Percentiles rank a stretch among this genome's conserved stretches.
These are phyloP conservation scores for Prototheca stagnorum DNA, from an alignment of 163 green algal species.

Conservation along the genomic window DNA sequence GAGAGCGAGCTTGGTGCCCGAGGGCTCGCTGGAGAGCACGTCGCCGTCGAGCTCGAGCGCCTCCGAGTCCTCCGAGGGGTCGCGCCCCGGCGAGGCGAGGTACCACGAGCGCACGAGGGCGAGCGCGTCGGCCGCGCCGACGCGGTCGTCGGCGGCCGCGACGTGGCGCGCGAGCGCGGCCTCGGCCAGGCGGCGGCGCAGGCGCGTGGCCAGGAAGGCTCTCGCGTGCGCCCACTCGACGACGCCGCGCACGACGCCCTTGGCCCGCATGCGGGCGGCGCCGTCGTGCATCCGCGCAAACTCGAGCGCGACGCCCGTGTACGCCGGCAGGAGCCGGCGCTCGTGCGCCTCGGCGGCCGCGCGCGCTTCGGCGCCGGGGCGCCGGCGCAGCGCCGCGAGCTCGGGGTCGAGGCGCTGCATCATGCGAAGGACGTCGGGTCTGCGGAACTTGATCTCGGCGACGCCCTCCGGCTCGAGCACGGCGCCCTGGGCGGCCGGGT, in stretches of 20 bases:
- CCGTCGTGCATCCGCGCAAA: conserved; percentile 98
- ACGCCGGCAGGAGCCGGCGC: conserved; percentile 69
- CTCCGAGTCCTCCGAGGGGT: background rate
- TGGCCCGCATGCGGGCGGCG: conserved; percentile 77
- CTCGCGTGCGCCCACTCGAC: conserved; percentile 72
- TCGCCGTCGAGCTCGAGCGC: background rate
- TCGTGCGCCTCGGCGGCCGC: conserved; percentile 44
- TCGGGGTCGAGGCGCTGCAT: conserved; percentile 69
- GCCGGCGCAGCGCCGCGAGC: conserved; percentile 18
- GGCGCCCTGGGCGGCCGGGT: conserved; percentile 59
- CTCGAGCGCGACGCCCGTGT: conserved; percentile 71
- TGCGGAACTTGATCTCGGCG: conserved; percentile 96
- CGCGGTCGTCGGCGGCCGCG: conserved; percentile 31
- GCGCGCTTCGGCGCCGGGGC: conserved; percentile 9
- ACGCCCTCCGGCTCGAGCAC: conserved; percentile 94
- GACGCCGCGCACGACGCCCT: conserved; percentile 70
- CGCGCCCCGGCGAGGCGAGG: background rate
- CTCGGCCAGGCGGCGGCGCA: conserved; percentile 58
- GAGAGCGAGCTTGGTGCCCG: no score
- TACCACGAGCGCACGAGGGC: conserved; percentile 29
- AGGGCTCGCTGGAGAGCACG: no score
- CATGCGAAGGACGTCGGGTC: conserved; percentile 51
- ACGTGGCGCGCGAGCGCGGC: conserved; percentile 48
- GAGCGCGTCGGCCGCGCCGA: conserved; percentile 15
- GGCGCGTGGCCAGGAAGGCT: conserved; percentile 63